Evolutionary conservation across 768 basidiomycete genomes (phyloP).

Genomic region (Tylopilus rubrobrunneus): DNA sequence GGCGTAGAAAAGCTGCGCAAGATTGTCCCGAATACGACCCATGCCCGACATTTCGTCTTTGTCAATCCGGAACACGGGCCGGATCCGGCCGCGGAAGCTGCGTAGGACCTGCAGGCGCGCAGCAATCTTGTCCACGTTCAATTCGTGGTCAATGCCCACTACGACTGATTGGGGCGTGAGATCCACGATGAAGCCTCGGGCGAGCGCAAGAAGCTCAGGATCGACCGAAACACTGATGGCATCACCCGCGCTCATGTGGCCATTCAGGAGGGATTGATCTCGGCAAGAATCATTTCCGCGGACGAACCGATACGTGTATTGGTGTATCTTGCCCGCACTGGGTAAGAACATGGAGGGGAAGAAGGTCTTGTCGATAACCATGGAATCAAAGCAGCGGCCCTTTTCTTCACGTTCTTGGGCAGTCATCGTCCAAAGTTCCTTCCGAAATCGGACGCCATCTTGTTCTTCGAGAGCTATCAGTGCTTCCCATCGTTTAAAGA

Average conservation of each 20-base stretch:
- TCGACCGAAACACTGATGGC: slow-evolving; percentile 85
- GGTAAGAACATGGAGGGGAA: slow-evolving; percentile 14
- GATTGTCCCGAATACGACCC: slow-evolving; percentile 84
- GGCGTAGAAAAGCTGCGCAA: slow-evolving; percentile 83
- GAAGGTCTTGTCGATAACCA: slow-evolving; percentile 60
- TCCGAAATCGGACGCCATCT: slow-evolving; percentile 77
- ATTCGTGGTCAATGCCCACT: slow-evolving; percentile 78
- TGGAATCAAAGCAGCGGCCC: slow-evolving; percentile 81
- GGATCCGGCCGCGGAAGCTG: slow-evolving; percentile 8
- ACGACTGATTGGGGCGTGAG: slow-evolving; percentile 61
- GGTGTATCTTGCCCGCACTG: slow-evolving; percentile 60
- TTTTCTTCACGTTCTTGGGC: slow-evolving; percentile 73
- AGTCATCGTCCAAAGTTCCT: slow-evolving; percentile 91
- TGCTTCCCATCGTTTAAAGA: slow-evolving; percentile 90
- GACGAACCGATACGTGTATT: slow-evolving; percentile 72
- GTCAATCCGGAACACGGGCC: slow-evolving; percentile 75
- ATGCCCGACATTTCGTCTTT: slow-evolving; percentile 91
- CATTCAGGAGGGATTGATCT: slow-evolving; percentile 53
- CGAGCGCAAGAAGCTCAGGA: slow-evolving; percentile 78
- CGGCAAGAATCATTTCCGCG: slow-evolving; percentile 27
- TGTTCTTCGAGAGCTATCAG: slow-evolving; percentile 85
- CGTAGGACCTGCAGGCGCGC: slow-evolving; percentile 32
- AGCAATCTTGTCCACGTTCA: slow-evolving; percentile 50
- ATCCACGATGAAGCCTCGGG: slow-evolving; percentile 77
- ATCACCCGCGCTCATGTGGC: slow-evolving; percentile 76